Conservation (phyloP, 805 yeast species). For the Yarrowia divulgata region DNA sequence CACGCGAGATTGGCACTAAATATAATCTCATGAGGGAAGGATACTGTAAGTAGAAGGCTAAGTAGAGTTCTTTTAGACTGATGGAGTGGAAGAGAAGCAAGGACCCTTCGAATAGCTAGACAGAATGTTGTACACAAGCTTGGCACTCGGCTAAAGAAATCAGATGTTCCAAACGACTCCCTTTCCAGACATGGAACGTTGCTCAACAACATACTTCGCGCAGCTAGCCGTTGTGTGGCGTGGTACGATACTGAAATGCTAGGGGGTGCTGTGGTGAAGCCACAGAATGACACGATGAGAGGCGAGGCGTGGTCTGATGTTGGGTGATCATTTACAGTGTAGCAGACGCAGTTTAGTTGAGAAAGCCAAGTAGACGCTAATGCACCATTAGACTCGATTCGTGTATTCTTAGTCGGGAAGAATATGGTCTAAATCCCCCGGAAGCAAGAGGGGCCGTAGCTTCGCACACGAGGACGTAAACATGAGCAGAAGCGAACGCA, state of each 20-base stretch:
- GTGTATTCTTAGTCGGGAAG: not conserved
- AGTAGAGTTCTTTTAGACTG: not conserved
- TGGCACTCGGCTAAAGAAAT: too few species aligned
- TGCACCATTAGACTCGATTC: not conserved
- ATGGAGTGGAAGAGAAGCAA: not conserved
- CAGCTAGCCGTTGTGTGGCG: too few species aligned
- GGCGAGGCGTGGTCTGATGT: not conserved
- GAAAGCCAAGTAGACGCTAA: not conserved
- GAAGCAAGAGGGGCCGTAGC: too few species aligned
- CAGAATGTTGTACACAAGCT: too few species aligned
- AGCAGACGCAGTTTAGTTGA: not conserved
- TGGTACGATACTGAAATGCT: too few species aligned
- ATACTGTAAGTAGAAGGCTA: too few species aligned
- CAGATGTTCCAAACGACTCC: too few species aligned
- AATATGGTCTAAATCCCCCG: not conserved
- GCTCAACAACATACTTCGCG: too few species aligned
- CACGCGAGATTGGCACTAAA: constrained; percentile 9
- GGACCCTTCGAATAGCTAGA: not conserved
- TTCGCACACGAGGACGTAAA: not conserved
- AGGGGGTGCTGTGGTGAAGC: too few species aligned
- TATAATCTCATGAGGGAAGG: not conserved
- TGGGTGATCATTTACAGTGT: not conserved
- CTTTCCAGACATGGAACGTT: too few species aligned
- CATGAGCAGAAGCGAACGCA: too few species aligned
- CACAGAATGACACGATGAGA: too few species aligned